Percentiles rank a stretch among this genome's conserved stretches.
These are phyloP conservation scores for Podochytrium sp. DNA, from an alignment of 192 early-diverging fungal species.

Conservation along the genomic window DNA sequence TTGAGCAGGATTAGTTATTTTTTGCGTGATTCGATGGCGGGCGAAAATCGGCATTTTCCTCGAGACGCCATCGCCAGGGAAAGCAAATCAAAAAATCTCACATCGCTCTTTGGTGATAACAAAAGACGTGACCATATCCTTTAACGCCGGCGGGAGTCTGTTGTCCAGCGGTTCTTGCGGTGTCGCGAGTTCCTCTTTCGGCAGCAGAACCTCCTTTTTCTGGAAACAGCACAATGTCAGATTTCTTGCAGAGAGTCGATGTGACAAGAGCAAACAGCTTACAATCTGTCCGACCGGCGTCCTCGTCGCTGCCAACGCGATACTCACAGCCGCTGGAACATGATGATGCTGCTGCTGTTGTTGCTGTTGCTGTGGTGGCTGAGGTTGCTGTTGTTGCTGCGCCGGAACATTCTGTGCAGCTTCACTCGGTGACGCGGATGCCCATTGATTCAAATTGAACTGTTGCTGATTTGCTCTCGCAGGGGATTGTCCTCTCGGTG, in stretches of 20 bases:
- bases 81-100: conserved; percentile 25
- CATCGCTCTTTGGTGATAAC: conserved; percentile 68
- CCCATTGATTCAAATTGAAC: too few relatives aligned
- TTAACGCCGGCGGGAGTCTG: conserved; percentile 66
- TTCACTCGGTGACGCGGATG: too few relatives aligned
- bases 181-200: conserved; percentile 14
- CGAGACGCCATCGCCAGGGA: too few relatives aligned
- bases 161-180: conserved; percentile 48
- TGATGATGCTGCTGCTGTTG: background rate
- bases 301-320: background rate
- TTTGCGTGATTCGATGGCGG: too few relatives aligned
- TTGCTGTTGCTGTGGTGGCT: background rate
- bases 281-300: conserved; percentile 8
- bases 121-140: conserved; percentile 70
- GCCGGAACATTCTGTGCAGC: background rate
- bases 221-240: background rate
- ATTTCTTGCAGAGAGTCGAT: background rate
- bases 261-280: background rate
- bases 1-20: too few relatives aligned
- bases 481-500: background rate
- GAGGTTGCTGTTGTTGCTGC: background rate
- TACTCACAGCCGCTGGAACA: background rate
- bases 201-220: background rate
- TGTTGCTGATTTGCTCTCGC: too few relatives aligned
- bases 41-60: too few relatives aligned